These are phyloP conservation scores for Crepidotus variabilis DNA, from an alignment of 768 basidiomycete species.

Conservation along the genomic window DNA sequence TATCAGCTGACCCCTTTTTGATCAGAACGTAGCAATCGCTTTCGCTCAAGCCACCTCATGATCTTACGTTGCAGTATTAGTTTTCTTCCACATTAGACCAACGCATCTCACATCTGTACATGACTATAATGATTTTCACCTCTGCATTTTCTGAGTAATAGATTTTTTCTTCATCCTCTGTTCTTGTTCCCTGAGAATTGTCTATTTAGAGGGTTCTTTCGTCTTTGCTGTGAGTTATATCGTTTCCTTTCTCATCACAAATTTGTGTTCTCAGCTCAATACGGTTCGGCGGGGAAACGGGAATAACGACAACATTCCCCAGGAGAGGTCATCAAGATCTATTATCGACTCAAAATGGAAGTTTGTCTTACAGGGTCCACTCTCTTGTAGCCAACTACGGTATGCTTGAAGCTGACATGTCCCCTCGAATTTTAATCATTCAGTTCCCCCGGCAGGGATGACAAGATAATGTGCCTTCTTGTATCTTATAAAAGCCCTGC, in stretches of 20 bases:
- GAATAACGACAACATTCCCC: no score
- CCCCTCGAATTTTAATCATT: background rate
- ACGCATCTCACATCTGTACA: background rate
- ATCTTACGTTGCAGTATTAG: background rate
- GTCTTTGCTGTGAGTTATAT: no score
- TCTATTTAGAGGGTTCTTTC: background rate
- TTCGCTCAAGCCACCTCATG: conserved; percentile 72
- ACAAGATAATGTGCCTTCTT: background rate
- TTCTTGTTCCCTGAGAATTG: background rate
- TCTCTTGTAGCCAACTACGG: no score
- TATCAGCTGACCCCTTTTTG: background rate
- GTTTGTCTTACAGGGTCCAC: no score
- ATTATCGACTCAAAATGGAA: no score
- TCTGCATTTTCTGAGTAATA: background rate
- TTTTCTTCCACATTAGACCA: background rate
- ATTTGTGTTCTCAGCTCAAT: no score
- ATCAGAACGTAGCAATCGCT: conserved; percentile 78
- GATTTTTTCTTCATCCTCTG: background rate
- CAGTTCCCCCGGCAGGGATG: background rate
- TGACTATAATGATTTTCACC: background rate
- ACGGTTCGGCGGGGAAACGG: no score
- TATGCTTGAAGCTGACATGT: background rate
- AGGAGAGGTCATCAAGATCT: no score
- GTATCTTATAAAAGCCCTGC: background rate
- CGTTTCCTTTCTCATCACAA: background rate